A percentile compares a stretch with the other conserved stretches of the same genome.
These are phyloP conservation scores for Jatropha podagrica DNA, from an alignment of 441 rosid species.

Conservation along the genomic window DNA sequence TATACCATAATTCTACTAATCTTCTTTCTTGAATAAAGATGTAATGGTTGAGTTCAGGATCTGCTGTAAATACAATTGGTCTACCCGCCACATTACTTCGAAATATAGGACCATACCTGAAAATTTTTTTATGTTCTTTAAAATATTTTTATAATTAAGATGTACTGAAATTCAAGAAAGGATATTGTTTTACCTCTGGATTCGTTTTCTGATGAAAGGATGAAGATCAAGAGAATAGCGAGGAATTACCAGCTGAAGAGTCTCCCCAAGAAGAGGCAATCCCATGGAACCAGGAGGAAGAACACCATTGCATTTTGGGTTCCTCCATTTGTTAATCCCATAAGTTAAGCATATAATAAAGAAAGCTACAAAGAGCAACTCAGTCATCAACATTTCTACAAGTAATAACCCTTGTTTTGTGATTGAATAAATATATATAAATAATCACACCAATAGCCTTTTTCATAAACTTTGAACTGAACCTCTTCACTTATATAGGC, in stretches of 20 bases:
- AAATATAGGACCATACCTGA: constrained; percentile 49
- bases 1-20: constrained; percentile 32
- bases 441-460: neutral
- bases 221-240: constrained; percentile 44
- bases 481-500: neutral
- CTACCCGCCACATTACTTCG: constrained; percentile 42
- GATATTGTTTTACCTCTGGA: constrained; percentile 27
- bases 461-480: neutral
- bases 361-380: neutral
- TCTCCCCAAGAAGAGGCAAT: constrained; percentile 56
- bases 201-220: constrained; percentile 44
- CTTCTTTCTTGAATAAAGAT: constrained; percentile 30
- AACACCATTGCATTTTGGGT: constrained; percentile 46
- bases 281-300: constrained; percentile 74
- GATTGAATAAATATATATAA: no score
- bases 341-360: constrained; percentile 31
- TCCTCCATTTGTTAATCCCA: constrained; percentile 46
- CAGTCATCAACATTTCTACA: constrained; percentile 32
- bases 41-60: constrained; percentile 38
- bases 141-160: neutral
- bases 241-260: constrained; percentile 41
- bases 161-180: neutral
- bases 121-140: neutral
- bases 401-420: neutral
- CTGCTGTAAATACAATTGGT: constrained; percentile 36